Base-by-base conservation (phyloP, 2,329 filamentous ascomycete genomes). In the Lizonia empirigonia region DNA sequence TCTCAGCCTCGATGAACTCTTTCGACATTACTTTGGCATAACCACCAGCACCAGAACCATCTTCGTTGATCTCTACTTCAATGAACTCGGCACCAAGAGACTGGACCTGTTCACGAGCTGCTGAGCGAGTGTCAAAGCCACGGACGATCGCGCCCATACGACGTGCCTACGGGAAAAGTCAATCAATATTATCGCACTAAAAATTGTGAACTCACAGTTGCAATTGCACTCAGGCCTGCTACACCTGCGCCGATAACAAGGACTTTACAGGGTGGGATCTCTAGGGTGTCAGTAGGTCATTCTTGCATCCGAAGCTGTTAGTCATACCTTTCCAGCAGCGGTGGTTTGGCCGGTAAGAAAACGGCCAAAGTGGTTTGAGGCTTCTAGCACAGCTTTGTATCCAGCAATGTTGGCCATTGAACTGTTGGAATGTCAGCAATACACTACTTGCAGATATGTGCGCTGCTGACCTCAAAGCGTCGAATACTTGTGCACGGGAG, bases 1-100 rank as follows among this genome's bases (percentile, higher is more conserved):
- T 95, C 72, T 96, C 90, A 5, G 91, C 91, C 54, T 91, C 90
- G 70, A 94, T 91, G 66, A 96, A 96, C 60, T 93, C 91, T 66
- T 93, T 91, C 46, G 90, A 94, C 91, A 96, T 96, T 68, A 92
- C 90, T 68, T 96, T 96, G 44, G 90, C 90, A 66, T 96, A 96
- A 13, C 91, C 91, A 22, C 91, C 91, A 7, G 88, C 85, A 2
- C 90, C 91, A 10, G 88, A 85, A 2, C 91, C 91, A 53, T 94
- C 90, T 74, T 96, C 91, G 60, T 93, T 72, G 18, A 96, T 80
- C 12, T 90, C 87, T 18, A 96, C 91, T 73, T 96, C 90, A 60
- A 96, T 84, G 64, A 95, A 96, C 67, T 96, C 91, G 15, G 91
- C 91, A 20, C 91, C 91, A 0, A 96, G 82, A 5, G 90, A 95